Evolutionary conservation across 2,329 filamentous ascomycete species (phyloP).

Genomic region (Fonsecaea multimorphosa): DNA sequence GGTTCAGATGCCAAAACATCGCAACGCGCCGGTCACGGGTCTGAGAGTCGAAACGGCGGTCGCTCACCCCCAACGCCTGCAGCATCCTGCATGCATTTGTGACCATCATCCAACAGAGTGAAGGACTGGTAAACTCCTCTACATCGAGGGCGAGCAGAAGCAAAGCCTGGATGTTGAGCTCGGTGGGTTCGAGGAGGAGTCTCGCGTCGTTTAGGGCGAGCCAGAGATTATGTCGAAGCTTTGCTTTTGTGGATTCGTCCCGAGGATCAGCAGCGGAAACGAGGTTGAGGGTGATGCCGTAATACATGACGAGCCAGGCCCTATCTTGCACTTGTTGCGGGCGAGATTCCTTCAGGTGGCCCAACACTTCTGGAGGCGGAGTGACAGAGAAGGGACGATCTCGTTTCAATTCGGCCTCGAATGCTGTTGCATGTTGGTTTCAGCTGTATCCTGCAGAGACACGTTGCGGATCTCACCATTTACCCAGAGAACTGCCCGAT

Average conservation of each 20-base stretch:
- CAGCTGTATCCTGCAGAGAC: background rate
- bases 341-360: conserved; percentile 16
- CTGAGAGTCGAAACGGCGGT: conserved; percentile 12
- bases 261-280: conserved; percentile 9
- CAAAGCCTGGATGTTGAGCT: conserved; percentile 6
- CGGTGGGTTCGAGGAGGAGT: conserved; percentile 11
- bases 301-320: conserved; percentile 22
- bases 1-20: conserved; percentile 13
- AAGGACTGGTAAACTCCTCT: conserved; percentile 2
- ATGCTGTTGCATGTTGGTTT: background rate
- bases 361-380: conserved; percentile 10
- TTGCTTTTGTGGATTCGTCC: conserved; percentile 16
- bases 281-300: conserved; percentile 14
- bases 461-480: background rate
- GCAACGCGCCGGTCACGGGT: conserved; percentile 8
- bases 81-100: conserved; percentile 13
- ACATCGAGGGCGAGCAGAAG: conserved; percentile 12
- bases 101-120: conserved; percentile 11
- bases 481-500: background rate
- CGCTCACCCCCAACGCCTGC: conserved; percentile 9
- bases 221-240: conserved; percentile 13
- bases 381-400: conserved; percentile 12
- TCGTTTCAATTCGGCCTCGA: conserved; percentile 13
- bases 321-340: conserved; percentile 14
- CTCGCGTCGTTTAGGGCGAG: conserved; percentile 13